These are phyloP conservation scores for Mycena indigotica DNA, from an alignment of 768 basidiomycete genomes.

Conservation along the genomic window DNA sequence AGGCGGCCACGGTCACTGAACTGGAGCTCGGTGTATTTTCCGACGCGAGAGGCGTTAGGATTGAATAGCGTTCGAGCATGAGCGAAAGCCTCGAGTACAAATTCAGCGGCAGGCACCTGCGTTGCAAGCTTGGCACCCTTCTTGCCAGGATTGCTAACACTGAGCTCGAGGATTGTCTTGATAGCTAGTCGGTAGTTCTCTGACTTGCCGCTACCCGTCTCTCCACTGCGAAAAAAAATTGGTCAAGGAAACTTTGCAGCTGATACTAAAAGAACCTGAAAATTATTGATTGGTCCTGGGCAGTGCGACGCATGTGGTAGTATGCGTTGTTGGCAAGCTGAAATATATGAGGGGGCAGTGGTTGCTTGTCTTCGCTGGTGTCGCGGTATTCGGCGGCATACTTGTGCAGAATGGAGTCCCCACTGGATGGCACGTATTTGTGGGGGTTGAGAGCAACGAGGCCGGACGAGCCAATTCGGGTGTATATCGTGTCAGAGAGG, in stretches of 20 bases:
- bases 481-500: conserved; percentile 82
- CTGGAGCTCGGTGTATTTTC: conserved; percentile 97
- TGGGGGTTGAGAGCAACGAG: conserved; percentile 92
- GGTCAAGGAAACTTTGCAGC: not conserved
- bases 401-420: conserved; percentile 81
- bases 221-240: conserved; percentile 60
- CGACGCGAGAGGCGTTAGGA: conserved; percentile 94
- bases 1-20: conserved; percentile 91
- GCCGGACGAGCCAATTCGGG: conserved; percentile 65
- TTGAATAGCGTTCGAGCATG: conserved; percentile 91
- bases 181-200: conserved; percentile 89
- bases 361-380: conserved; percentile 60
- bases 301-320: conserved; percentile 93
- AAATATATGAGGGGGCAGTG: conserved; percentile 85
- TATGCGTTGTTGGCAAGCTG: conserved; percentile 89
- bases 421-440: conserved; percentile 82
- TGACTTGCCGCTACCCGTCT: conserved; percentile 92
- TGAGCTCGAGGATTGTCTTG: conserved; percentile 89
- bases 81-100: conserved; percentile 93
- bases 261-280: conserved; percentile 62
- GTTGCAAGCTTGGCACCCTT: conserved; percentile 86
- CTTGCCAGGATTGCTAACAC: conserved; percentile 86
- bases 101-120: conserved; percentile 92
- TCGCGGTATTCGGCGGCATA: conserved; percentile 87
- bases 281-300: conserved; percentile 89